A percentile compares a stretch with the other conserved stretches of the same genome.
Evolutionary conservation across 345 rosid species (phyloP).

Genomic region (Arabidopsis arenosa): DNA sequence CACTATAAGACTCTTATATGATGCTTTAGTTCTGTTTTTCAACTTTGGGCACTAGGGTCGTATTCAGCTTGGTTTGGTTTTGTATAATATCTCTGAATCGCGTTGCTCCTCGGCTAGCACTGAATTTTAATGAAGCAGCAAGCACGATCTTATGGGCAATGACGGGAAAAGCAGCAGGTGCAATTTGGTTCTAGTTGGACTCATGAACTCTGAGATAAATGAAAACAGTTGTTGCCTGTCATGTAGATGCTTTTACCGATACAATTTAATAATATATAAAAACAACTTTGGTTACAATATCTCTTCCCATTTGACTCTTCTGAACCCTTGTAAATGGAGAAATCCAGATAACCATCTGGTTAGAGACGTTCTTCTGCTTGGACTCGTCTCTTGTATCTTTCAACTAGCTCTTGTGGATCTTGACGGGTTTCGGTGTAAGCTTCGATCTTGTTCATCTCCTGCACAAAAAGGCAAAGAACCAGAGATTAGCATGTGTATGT

Average conservation of each 20-base stretch:
- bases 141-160: constrained; percentile 9
- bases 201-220: constrained; percentile 6
- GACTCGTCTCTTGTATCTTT: constrained; percentile 56
- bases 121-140: constrained; percentile 28
- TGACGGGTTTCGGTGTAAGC: constrained; percentile 71
- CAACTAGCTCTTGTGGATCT: constrained; percentile 67
- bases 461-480: constrained; percentile 17
- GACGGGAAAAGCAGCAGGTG: constrained; percentile 26
- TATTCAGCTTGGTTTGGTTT: constrained; percentile 33
- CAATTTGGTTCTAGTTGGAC: constrained; percentile 29
- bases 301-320: background rate
- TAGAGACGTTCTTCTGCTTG: constrained; percentile 29
- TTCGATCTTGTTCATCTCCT: constrained; percentile 76
- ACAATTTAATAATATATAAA: constrained; percentile 19
- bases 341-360: constrained; percentile 1
- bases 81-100: constrained; percentile 41
- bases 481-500: constrained; percentile 9
- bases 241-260: constrained; percentile 23
- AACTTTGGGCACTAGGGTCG: constrained; percentile 35
- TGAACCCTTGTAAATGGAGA: background rate
- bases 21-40: constrained; percentile 41
- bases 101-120: constrained; percentile 21
- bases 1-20: constrained; percentile 38
- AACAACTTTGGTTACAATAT: constrained; percentile 18
- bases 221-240: constrained; percentile 29